Conservation (phyloP, 31 red algal species). For the Odonthalia washingtoniensis region DNA sequence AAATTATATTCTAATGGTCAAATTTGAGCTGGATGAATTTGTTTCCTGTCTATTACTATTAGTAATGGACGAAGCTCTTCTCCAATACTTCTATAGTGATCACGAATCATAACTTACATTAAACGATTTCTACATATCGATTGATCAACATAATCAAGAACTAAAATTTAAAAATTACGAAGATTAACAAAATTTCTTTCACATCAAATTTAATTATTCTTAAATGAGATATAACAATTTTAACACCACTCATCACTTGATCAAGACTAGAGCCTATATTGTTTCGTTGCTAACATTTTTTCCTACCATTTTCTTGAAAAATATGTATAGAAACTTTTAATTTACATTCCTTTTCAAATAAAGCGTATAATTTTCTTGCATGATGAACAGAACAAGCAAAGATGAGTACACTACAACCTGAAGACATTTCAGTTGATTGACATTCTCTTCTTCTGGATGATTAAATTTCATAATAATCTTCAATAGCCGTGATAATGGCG, state of each 20-base stretch:
- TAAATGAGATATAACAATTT: not conserved
- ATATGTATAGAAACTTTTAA: not conserved
- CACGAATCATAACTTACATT: conserved; percentile 30
- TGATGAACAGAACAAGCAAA: not conserved
- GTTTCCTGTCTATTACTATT: conserved; percentile 27
- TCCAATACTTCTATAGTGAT: conserved; percentile 50
- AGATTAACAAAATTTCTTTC: not conserved
- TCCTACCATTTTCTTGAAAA: not conserved
- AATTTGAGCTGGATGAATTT: conserved; percentile 7
- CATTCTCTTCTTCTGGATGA: not conserved
- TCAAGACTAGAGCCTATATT: not conserved
- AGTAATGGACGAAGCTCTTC: conserved; percentile 34
- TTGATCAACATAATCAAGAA: not conserved
- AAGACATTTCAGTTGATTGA: not conserved
- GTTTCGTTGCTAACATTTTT: not conserved
- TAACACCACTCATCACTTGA: not conserved
- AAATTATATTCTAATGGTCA: conserved; percentile 63
- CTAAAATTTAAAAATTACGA: not conserved
- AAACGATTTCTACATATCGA: not conserved
- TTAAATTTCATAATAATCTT: not conserved
- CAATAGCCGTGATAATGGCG: not conserved
- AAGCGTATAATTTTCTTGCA: not conserved
- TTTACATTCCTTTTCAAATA: not conserved
- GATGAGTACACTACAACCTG: not conserved
- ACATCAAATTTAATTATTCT: not conserved